Evolutionary conservation across 2,329 filamentous ascomycete genomes (phyloP).

Genomic region (Colletotrichum tamarilloi): DNA sequence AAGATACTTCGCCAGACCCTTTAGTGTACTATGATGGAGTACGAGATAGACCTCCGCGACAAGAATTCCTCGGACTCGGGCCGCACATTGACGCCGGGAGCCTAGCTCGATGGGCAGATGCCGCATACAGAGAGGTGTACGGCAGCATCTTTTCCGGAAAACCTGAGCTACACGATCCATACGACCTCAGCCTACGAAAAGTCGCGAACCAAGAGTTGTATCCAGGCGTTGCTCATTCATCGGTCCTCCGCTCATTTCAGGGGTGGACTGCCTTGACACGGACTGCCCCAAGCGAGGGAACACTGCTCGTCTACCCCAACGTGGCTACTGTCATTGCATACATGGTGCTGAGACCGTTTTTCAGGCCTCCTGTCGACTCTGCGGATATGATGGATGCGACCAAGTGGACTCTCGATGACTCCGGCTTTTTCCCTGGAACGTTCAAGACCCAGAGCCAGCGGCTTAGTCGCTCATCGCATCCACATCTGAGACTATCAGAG

Average conservation of each 20-base stretch:
- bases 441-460: slow-evolving; percentile 46
- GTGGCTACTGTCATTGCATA: slow-evolving; percentile 50
- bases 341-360: slow-evolving; percentile 54
- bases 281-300: slow-evolving; percentile 48
- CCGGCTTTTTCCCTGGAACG: slow-evolving; percentile 51
- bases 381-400: slow-evolving; percentile 47
- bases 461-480: slow-evolving; percentile 48
- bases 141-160: slow-evolving; percentile 48
- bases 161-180: slow-evolving; percentile 50
- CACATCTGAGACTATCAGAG: slow-evolving; percentile 50
- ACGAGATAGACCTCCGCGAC: slow-evolving; percentile 50
- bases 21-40: slow-evolving; percentile 52
- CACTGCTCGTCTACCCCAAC: slow-evolving; percentile 52
- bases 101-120: slow-evolving; percentile 54
- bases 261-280: slow-evolving; percentile 57
- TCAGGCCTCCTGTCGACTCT: slow-evolving; percentile 44
- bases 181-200: slow-evolving; percentile 49
- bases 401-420: slow-evolving; percentile 49
- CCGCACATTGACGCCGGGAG: slow-evolving; percentile 57
- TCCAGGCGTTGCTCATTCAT: slow-evolving; percentile 49
- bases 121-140: slow-evolving; percentile 50
- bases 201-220: slow-evolving; percentile 48
- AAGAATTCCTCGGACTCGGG: slow-evolving; percentile 52
- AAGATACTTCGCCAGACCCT: slow-evolving; percentile 46
- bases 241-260: slow-evolving; percentile 52